Base-by-base conservation (phyloP, 2,329 filamentous ascomycete genomes). In the Exserohilum rostratum region DNA sequence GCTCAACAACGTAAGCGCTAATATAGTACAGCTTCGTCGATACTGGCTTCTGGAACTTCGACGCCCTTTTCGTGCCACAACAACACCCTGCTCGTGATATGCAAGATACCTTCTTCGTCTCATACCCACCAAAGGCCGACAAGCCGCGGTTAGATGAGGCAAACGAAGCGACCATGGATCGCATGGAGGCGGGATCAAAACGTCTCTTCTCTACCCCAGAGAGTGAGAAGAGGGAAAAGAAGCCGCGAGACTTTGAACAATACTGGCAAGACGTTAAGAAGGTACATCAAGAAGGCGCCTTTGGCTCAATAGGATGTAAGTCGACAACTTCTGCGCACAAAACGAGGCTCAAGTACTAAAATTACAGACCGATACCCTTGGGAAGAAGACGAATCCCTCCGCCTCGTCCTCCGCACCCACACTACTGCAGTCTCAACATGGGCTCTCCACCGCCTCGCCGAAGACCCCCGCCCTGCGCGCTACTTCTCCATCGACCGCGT, bases 401-500 rank as follows among this genome's bases (percentile, higher is more conserved):
- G 88, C 57, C 85, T 98, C 47, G 93, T 98, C 42, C 87, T 99
- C 48, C 90, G 95, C 68, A 99, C 95, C 53, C 95, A 99, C 79
- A 99, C 95, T 3, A 99, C 95, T 29, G 89, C 95, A 47, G 89
- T 96, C 60, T 96, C 90, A 34, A 90, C 93, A 25, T 91, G 90
- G 70, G 91, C 96, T 82, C 85, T 99, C 62, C 88, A 96, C 79
- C 92, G 92, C 72, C 85, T 99, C 47, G 92, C 95, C 25, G 85
- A 89, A 52, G 85, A 90, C 72, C 92, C 90, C 55, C 89, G 90
- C 12, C 90, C 91, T 5, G 92, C 91, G n/a, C 88, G 93, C 58
- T 98, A 96, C 82, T 99, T 99, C 82, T 96, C 91, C 58, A 99
- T 99, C 74, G 95, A 99, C 78, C 87, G 95, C 50, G 95, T 99